phyloP scores from a whole-genome alignment of 2,329 filamentous ascomycete genomes.

The Cladobotryum protrusum region DNA sequence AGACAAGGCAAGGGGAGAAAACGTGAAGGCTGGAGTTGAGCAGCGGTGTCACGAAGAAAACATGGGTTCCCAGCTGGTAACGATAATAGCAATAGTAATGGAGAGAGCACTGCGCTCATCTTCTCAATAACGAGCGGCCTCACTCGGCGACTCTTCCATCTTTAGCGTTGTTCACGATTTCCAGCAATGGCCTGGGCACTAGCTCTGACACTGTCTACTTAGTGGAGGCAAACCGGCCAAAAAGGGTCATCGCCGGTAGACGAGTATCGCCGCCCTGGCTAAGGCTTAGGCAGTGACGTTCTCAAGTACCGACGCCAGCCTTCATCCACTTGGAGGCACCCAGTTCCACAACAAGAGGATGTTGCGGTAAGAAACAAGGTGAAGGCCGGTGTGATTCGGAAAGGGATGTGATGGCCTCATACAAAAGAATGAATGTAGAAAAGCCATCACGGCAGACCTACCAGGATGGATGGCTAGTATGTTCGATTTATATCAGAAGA shows the following conservation, averaged over 20 bases:
- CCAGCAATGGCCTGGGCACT: not conserved
- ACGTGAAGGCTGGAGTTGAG: not conserved
- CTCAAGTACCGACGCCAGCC: not conserved
- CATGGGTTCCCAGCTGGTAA: not conserved
- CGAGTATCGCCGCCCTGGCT: too few relatives aligned
- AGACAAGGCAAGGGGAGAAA: not conserved
- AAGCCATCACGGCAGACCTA: not conserved
- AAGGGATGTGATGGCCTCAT: not conserved
- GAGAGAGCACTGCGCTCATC: not conserved
- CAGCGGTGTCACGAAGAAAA: not conserved
- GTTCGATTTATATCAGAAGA: not conserved
- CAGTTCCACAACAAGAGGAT: not conserved
- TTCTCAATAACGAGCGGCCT: not conserved
- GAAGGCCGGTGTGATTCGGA: not conserved
- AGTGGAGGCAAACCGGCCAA: not conserved
- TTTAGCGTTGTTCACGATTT: not conserved
- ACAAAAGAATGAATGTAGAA: not conserved
- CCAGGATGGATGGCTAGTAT: not conserved
- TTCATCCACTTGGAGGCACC: not conserved
- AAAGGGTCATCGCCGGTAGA: constrained; percentile 13
- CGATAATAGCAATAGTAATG: not conserved
- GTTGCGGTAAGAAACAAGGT: not conserved
- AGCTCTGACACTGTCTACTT: not conserved
- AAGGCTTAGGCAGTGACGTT: not conserved
- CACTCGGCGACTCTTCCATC: not conserved